Percentiles rank a stretch among this genome's conserved stretches.
phyloP scores from a whole-genome alignment of 805 yeast genomes.

The Hanseniaspora jakobsenii region DNA sequence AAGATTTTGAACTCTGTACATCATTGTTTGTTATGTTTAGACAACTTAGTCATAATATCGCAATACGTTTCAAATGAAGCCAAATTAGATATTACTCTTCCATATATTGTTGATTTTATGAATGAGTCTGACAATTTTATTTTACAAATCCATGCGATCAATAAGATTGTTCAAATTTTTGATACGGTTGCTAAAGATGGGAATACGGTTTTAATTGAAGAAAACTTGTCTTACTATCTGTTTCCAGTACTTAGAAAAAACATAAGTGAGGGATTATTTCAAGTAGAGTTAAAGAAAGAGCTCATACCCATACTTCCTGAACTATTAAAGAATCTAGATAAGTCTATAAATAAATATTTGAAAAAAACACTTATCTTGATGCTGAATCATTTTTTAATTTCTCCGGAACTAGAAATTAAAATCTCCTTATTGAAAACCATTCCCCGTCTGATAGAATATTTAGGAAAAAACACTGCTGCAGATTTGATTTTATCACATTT shows the following conservation, averaged over 20 bases:
- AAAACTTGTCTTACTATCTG: slow-evolving; percentile 25
- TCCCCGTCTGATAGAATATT: slow-evolving; percentile 63
- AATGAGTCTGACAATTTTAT: slow-evolving; percentile 50
- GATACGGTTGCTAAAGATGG: slow-evolving; percentile 61
- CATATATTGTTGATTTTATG: slow-evolving; percentile 60
- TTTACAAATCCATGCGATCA: slow-evolving; percentile 57
- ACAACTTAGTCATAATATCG: slow-evolving; percentile 60
- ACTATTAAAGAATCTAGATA: background rate
- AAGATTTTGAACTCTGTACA: slow-evolving; percentile 20
- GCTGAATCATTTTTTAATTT: slow-evolving; percentile 56
- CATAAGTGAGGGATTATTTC: background rate
- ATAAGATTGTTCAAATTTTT: slow-evolving; percentile 57
- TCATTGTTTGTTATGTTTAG: slow-evolving; percentile 45
- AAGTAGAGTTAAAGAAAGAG: background rate
- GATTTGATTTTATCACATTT: slow-evolving; percentile 82
- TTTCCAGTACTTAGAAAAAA: background rate
- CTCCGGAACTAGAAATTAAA: slow-evolving; percentile 51
- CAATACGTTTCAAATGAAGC: slow-evolving; percentile 71
- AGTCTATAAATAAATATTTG: slow-evolving; percentile 9
- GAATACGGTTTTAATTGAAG: slow-evolving; percentile 53
- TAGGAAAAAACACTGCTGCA: slow-evolving; percentile 79
- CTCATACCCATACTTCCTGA: background rate
- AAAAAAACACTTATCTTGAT: slow-evolving; percentile 46
- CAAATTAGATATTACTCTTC: slow-evolving; percentile 74
- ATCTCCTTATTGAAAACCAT: slow-evolving; percentile 58